Conservation (phyloP, 2,329 filamentous ascomycete species). For the Cucurbitaria berberidis region DNA sequence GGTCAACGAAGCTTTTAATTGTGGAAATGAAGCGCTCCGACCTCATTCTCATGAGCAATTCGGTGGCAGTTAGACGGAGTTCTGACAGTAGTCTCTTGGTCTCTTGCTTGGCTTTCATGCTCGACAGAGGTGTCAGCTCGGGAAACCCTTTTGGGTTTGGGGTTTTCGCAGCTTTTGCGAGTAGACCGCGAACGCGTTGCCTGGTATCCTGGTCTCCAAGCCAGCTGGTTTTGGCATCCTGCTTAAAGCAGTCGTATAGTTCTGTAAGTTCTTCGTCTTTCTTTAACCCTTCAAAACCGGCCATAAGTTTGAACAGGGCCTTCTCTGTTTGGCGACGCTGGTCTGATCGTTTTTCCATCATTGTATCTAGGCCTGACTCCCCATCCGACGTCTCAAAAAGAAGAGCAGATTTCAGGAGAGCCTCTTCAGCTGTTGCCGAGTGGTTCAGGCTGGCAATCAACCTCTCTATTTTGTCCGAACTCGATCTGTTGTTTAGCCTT, state of each 20-base stretch:
- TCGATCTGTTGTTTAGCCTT: slow-evolving; percentile 44
- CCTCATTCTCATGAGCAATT: slow-evolving; percentile 24
- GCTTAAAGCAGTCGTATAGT: slow-evolving; percentile 26
- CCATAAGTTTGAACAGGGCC: slow-evolving; percentile 21
- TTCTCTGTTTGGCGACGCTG: slow-evolving; percentile 17
- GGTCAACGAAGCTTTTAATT: slow-evolving; percentile 15
- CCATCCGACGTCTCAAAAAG: slow-evolving; percentile 20
- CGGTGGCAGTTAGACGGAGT: slow-evolving; percentile 23
- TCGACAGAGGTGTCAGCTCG: slow-evolving; percentile 5
- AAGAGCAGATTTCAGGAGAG: slow-evolving; percentile 56
- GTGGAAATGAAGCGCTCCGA: slow-evolving; percentile 32
- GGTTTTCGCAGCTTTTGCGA: slow-evolving; percentile 12
- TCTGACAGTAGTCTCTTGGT: slow-evolving; percentile 27
- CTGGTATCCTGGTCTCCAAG: slow-evolving; percentile 32
- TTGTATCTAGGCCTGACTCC: slow-evolving; percentile 17
- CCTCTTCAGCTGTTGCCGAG: slow-evolving; percentile 58
- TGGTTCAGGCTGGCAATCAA: slow-evolving; percentile 56
- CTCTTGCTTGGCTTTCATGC: slow-evolving; percentile 1
- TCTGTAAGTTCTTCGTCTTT: slow-evolving; percentile 12
- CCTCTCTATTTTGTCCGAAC: slow-evolving; percentile 47
- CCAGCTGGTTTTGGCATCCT: slow-evolving; percentile 23
- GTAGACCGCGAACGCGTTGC: slow-evolving; percentile 5
- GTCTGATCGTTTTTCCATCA: slow-evolving; percentile 21
- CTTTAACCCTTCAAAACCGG: slow-evolving; percentile 24
- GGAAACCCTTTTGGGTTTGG: slow-evolving; percentile 8